Evolutionary conservation across 225 moss, liverwort and hornwort species (phyloP), one percentile per base, ranked within the genome.

Genomic region (Neckera pumila): DNA sequence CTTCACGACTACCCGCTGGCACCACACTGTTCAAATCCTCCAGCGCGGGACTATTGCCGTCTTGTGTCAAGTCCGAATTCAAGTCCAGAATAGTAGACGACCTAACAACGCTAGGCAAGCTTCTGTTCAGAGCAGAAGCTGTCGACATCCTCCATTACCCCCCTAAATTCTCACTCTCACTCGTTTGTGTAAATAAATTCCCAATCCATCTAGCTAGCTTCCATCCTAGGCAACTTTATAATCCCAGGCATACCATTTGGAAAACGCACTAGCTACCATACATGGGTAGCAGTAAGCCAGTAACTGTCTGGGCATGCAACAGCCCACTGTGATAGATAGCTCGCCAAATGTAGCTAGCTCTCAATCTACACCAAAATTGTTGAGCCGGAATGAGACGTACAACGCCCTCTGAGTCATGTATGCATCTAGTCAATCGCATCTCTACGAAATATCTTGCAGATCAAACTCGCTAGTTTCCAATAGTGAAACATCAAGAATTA

Each of bases 81-180:
- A 84, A 85, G 73, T 93, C 89, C 74, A 85, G 83, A n/a, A 45
- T 62, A 21, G 10, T 25, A 27, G 23, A 81, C 47, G 89, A 87
- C 88, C 90, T 87, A 65, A 87, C n/a, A 58, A 54, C 12, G 40
- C 86, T 16, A 12, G 64, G 65, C 78, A 77, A 91, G 56, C 89
- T 82, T 88, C 88, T 86, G 86, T 71, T 86, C 86, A 77, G 89
- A 34, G 89, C 91, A 90, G 90, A 87, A 81, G 89, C 89, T 90
- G 92, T 92, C 92, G 85, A 89, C 89, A 92, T 90, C 92, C 90
- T 92, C 92, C 92, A 90, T 90, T 89, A 49, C 86, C 91, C 92
- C 71, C 38, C 61, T 78, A 40, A 84, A 62, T 49, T 61, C 67
- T 78, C 66, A 45, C 64, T 49, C 38, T 47, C 54, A 28, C 47